Percentiles rank a stretch among this genome's conserved stretches.
These are phyloP conservation scores for Sordaria brevicollis DNA, from an alignment of 495 filamentous ascomycete species.

Conservation along the genomic window DNA sequence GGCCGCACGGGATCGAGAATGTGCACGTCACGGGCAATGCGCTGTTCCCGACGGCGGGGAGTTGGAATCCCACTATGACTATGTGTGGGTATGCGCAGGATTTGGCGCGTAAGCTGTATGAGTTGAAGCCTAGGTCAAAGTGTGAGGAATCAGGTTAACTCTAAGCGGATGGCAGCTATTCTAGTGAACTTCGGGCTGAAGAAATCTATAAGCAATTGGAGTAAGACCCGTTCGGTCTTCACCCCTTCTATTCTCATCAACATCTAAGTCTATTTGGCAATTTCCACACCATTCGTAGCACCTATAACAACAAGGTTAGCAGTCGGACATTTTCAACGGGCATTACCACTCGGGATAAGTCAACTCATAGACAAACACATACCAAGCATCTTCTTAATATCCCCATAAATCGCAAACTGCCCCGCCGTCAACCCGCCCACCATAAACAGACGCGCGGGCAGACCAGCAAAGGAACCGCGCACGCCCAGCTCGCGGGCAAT, in stretches of 20 bases:
- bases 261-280: neutral
- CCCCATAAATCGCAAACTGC: slow-evolving; percentile 79
- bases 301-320: neutral
- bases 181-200: too few species aligned
- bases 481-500: slow-evolving; percentile 72
- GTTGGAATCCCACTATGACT: neutral
- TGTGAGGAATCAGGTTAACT: neutral
- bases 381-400: slow-evolving; percentile 39
- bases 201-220: neutral
- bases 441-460: slow-evolving; percentile 66
- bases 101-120: neutral
- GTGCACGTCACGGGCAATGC: neutral
- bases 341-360: neutral
- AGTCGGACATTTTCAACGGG: neutral
- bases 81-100: neutral
- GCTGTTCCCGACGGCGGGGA: neutral
- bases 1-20: neutral
- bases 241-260: neutral
- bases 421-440: slow-evolving; percentile 66
- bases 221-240: neutral
- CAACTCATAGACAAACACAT: neutral
- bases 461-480: slow-evolving; percentile 63
- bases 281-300: neutral
- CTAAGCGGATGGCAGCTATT: too few species aligned
- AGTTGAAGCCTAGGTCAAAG: neutral